phyloP scores from a whole-genome alignment of 495 filamentous ascomycete genomes.

The Cudoniella acicularis region DNA sequence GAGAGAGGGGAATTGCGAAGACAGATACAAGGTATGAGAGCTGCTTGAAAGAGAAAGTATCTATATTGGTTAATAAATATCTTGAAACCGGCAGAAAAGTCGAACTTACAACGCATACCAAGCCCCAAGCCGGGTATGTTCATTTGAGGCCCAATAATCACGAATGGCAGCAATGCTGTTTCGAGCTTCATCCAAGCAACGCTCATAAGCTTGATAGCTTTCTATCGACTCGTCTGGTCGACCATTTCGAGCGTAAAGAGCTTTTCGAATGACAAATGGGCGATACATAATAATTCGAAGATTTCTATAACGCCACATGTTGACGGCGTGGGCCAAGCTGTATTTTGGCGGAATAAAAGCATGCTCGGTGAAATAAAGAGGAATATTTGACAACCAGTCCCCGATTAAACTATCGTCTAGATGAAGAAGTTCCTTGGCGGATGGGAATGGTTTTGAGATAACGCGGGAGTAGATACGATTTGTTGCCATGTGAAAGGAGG shows the following conservation, averaged over 20 bases:
- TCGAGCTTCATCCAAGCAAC: background rate
- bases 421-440: conserved; percentile 42
- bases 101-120: conserved; percentile 10
- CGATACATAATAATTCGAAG: conserved; percentile 49
- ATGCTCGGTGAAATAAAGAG: conserved; percentile 40
- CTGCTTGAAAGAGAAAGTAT: conserved; percentile 52
- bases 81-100: too few relatives aligned
- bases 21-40: conserved; percentile 44
- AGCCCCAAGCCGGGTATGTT: background rate
- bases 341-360: conserved; percentile 32
- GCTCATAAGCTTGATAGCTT: background rate
- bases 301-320: conserved; percentile 51
- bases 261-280: conserved; percentile 43
- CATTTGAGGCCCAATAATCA: background rate
- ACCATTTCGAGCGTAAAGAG: background rate
- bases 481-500: conserved; percentile 45
- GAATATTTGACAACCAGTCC: conserved; percentile 43
- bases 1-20: conserved; percentile 45
- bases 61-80: conserved; percentile 19
- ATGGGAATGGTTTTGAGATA: conserved; percentile 46
- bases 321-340: conserved; percentile 35
- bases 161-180: background rate
- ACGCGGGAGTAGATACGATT: conserved; percentile 48
- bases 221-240: background rate
- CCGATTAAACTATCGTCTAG: conserved; percentile 44